Evolutionary conservation across 2,329 filamentous ascomycete species (phyloP).

Genomic region (Penicillium sp.): DNA sequence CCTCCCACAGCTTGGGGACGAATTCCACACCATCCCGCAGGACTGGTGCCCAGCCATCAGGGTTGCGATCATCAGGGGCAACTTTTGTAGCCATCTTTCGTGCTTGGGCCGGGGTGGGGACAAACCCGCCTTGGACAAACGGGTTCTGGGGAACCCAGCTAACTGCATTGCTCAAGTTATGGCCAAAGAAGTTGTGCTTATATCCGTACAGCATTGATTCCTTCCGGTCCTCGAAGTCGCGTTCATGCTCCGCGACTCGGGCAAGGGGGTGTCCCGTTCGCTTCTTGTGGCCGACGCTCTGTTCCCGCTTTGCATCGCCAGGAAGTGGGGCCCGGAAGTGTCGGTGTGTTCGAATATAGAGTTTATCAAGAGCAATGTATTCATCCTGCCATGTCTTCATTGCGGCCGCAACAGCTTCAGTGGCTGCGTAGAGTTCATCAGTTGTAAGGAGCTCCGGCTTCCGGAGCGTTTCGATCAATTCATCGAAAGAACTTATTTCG

Average conservation of each 20-base stretch:
- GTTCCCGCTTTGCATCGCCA: conserved; percentile 39
- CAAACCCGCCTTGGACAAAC: conserved; percentile 53
- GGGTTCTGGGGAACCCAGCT: conserved; percentile 50
- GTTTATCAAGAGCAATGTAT: conserved; percentile 51
- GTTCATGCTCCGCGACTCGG: conserved; percentile 14
- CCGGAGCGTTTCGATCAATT: conserved; percentile 37
- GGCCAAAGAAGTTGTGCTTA: conserved; percentile 52
- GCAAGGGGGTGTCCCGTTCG: conserved; percentile 19
- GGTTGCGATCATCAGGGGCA: conserved; percentile 38
- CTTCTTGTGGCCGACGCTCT: conserved; percentile 19
- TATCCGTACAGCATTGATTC: conserved; percentile 63
- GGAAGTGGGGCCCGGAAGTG: conserved; percentile 37
- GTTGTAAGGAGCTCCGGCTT: conserved; percentile 45
- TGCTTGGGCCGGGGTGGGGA: conserved; percentile 43
- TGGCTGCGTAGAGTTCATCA: conserved; percentile 56
- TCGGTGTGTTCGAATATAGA: conserved; percentile 50
- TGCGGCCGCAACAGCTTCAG: conserved; percentile 53
- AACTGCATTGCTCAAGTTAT: conserved; percentile 38
- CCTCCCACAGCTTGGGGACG: conserved; percentile 37
- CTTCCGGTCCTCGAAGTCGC: conserved; percentile 58
- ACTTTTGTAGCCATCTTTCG: conserved; percentile 41
- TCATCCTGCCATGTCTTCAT: conserved; percentile 60
- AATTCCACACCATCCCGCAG: conserved; percentile 38
- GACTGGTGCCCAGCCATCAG: conserved; percentile 43
- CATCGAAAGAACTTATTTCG: conserved; percentile 36